Conservation (phyloP, 2,329 filamentous ascomycete species). For the Colletotrichum trifolii region DNA sequence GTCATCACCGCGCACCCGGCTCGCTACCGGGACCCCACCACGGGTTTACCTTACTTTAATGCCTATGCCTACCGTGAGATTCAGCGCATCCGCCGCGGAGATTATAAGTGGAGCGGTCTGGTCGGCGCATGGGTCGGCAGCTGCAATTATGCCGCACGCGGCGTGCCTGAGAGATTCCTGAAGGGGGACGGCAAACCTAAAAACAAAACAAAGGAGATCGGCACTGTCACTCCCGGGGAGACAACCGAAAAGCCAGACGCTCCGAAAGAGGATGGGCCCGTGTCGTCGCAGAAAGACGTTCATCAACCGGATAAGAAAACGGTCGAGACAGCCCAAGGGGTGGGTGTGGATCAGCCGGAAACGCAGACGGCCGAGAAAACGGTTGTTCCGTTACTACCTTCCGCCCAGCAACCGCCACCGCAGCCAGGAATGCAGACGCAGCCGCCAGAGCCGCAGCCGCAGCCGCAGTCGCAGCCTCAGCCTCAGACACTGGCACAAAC, state of each 20-base stretch:
- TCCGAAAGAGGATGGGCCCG: slow-evolving; percentile 23
- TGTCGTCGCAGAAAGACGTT: slow-evolving; percentile 16
- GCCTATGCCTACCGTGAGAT: slow-evolving; percentile 85
- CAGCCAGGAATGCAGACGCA: slow-evolving; percentile 11
- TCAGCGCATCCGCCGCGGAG: slow-evolving; percentile 76
- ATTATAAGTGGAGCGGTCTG: slow-evolving; percentile 84
- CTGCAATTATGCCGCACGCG: slow-evolving; percentile 71
- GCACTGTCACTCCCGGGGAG: slow-evolving; percentile 35
- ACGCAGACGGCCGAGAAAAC: slow-evolving; percentile 6
- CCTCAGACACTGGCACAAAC: slow-evolving; percentile 1
- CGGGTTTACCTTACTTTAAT: slow-evolving; percentile 84
- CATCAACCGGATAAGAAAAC: slow-evolving; percentile 4
- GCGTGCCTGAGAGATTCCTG: slow-evolving; percentile 83
- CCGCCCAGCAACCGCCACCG: slow-evolving; percentile 21
- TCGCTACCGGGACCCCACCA: slow-evolving; percentile 85
- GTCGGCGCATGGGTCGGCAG: slow-evolving; percentile 86
- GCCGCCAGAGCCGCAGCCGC: neutral
- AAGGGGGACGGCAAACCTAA: slow-evolving; percentile 45
- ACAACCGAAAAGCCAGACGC: slow-evolving; percentile 31
- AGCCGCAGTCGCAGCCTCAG: slow-evolving; percentile 4
- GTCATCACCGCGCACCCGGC: slow-evolving; percentile 86
- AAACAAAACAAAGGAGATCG: slow-evolving; percentile 35
- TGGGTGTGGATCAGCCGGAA: slow-evolving; percentile 1
- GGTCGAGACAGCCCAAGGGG: neutral
- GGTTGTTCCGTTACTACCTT: neutral